Conservation (phyloP, 164 flowering plant species). For the Macadamia integrifolia region DNA sequence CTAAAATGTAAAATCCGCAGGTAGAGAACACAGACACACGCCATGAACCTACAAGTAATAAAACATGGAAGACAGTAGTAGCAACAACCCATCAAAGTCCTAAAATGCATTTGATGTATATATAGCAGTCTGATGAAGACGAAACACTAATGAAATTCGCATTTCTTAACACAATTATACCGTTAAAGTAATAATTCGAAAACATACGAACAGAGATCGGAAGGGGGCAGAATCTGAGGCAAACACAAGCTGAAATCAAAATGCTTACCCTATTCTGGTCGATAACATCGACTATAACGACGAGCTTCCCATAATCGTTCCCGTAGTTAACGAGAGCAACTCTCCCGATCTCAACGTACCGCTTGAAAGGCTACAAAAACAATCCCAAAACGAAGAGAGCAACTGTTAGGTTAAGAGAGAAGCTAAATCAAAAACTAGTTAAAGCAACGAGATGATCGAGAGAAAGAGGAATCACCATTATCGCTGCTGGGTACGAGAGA, state of each 20-base stretch:
- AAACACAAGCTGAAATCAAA: not conserved
- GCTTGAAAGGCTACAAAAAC: conserved; percentile 51
- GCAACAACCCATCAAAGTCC: no score
- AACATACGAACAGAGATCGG: no score
- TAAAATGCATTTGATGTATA: not conserved
- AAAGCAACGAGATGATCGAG: not conserved
- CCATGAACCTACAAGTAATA: not conserved
- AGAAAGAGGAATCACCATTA: not conserved
- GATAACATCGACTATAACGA: conserved; percentile 75
- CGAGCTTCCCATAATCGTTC: conserved; percentile 61
- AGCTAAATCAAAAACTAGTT: not conserved
- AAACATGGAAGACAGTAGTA: no score
- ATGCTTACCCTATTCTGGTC: conserved; percentile 68
- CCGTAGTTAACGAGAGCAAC: conserved; percentile 70
- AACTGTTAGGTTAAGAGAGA: not conserved
- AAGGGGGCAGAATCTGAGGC: no score
- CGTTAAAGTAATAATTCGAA: not conserved
- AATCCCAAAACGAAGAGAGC: not conserved
- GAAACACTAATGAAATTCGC: no score
- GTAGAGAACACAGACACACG: not conserved
- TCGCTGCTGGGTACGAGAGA: not conserved
- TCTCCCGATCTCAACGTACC: conserved; percentile 78
- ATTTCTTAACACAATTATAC: no score
- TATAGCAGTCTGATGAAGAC: not conserved
- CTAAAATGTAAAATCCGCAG: not conserved